Evolutionary conservation across 306 rosid genomes (phyloP), one percentile per base, ranked within the genome.

Genomic region (Castanopsis chinensis): DNA sequence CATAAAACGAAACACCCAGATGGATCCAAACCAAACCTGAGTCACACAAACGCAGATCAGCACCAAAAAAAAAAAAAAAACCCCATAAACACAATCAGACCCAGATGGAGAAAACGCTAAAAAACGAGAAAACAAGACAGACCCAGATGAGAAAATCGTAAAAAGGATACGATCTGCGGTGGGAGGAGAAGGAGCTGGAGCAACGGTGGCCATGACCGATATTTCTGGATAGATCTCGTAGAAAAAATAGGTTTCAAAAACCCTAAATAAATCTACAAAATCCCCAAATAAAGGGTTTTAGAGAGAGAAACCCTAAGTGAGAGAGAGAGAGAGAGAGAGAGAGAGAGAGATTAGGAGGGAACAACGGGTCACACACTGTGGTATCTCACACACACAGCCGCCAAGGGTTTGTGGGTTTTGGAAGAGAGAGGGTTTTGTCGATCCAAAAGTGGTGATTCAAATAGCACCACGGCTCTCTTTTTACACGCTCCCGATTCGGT

Each of bases 381-480:
- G 3, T 41, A 41, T 41, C 45, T 7, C 45, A n/a, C 65, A 25
- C 65, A n/a, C 72, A 33, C 96, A 92, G 97, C 98, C 98, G 98
- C 98, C 97, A 94, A 89, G 94, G 97, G 97, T 92, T 92, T 90
- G 97, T 90, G 97, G 92, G 97, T 88, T 93, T 92, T 83, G 81
- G 84, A 70, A 25, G 78, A 90, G 72, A 93, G 90, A 92, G 98
- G 97, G 97, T 85, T 94, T 94, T 88, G 89, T 64, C 81, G 87
- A 76, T 79, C 85, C 89, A 63, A 88, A 93, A 91, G 92, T 88
- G 90, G 93, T 88, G 98, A 94, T 94, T 94, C 98, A 94, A 94
- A 94, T 94, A 94, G 97, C 94, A 83, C 92, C 87, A 87, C 90
- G 85, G 86, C 86, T 89, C 89, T 79, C 81, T 80, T 41, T 67